Evolutionary conservation across 768 basidiomycete genomes (phyloP), one percentile per base, ranked within the genome.

Genomic region (Tubosaeta sp.): DNA sequence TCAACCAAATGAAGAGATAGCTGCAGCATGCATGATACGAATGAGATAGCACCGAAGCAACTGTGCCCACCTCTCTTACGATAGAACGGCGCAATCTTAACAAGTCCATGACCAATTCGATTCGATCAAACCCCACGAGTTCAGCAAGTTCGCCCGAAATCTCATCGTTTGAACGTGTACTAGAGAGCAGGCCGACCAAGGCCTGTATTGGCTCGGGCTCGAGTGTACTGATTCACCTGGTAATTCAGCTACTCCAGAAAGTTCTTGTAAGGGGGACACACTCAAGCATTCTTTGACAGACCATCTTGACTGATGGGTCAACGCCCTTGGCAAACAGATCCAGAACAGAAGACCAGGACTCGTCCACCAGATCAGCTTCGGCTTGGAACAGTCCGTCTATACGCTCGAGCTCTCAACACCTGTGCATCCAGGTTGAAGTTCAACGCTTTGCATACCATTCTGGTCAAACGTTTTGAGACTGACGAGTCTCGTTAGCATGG

Each of bases 101-200:
- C 26, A 97, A 77, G 38, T 88, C 80, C 70, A 79, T 80, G 8
- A 87, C 82, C 32, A 93, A 72, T 26, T 91, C 90, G 44, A 97
- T 82, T 16, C 86, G 80, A 46, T 95, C 89, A 65, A 85, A 91
- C 3, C 94, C 95, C 43, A 95, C 66, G 10, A 90, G 72, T 54
- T 97, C 94, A 8, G 79, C 81, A 10, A 97, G 66, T 58, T 91
- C 86, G 26, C 72, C 80, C 26, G 91, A 88, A 29, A 97, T 86
- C 19, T 80, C 82, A 29, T 93, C 89, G 57, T 86, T 76, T 6
- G 74, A 70, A 35, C 72, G 74, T 22, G 71, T 57, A 6, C 81
- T 82, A 1, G 76, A 75, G 14, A 90, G 69, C 33, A 79, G 66
- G 9, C 60, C 50, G 6, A 63, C 61, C 22, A 78, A 50, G 16